A percentile compares a stretch with the other conserved stretches of the same genome.
These are phyloP conservation scores for Pythium guiyangense DNA, from an alignment of 352 stramenopile species.

Conservation along the genomic window DNA sequence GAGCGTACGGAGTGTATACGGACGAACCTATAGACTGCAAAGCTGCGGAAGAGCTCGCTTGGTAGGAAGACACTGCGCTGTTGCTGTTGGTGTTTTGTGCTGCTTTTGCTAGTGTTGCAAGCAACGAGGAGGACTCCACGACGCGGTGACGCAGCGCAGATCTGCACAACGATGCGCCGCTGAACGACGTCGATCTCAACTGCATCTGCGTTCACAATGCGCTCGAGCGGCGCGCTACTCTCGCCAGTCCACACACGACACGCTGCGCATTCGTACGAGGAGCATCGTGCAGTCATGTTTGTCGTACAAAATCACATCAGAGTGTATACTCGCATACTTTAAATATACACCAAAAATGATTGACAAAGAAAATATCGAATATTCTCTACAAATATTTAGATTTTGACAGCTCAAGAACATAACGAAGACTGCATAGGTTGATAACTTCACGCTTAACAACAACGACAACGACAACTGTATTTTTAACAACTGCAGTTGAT, in stretches of 20 bases:
- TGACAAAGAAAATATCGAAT: too few relatives aligned
- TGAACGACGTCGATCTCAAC: conserved; percentile 19
- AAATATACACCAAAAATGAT: too few relatives aligned
- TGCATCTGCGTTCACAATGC: conserved; percentile 24
- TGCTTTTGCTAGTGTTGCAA: neutral
- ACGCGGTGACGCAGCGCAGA: neutral
- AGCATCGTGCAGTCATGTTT: too few relatives aligned
- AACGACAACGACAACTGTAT: too few relatives aligned
- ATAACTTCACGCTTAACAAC: too few relatives aligned
- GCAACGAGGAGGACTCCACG: conserved; percentile 7
- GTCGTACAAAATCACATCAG: too few relatives aligned
- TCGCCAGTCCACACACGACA: conserved; percentile 46
- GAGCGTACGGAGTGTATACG: too few relatives aligned
- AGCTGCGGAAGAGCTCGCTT: conserved; percentile 20
- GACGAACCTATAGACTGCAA: conserved; percentile 35
- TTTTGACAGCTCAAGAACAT: too few relatives aligned
- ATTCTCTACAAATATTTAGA: too few relatives aligned
- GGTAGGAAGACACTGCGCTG: conserved; percentile 25
- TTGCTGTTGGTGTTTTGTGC: conserved; percentile 6
- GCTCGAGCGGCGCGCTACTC: conserved; percentile 18
- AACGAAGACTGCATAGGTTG: too few relatives aligned
- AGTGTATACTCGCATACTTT: too few relatives aligned
- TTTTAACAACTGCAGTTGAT: too few relatives aligned
- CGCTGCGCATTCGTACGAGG: conserved; percentile 22
- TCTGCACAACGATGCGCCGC: conserved; percentile 6